Percentiles rank a stretch among this genome's conserved stretches.
phyloP scores from a whole-genome alignment of 768 basidiomycete species.

The Clitopilus hobsonii region DNA sequence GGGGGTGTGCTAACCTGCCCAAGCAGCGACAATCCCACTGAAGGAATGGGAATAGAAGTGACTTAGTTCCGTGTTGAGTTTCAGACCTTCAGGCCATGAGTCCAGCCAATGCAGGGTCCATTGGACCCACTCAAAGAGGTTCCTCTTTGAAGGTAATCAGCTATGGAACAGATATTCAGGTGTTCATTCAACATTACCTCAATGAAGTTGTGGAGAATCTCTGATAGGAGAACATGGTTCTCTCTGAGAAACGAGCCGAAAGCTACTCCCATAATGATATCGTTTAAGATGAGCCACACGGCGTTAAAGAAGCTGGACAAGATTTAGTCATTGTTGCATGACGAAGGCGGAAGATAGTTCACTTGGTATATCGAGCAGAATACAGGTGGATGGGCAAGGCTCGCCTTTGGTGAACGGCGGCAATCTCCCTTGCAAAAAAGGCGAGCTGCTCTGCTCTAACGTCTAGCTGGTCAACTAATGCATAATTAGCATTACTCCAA shows the following conservation, averaged over 20 bases:
- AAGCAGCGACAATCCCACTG: slow-evolving; percentile 56
- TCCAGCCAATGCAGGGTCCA: slow-evolving; percentile 76
- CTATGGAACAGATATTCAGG: background rate
- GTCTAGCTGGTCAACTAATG: slow-evolving; percentile 56
- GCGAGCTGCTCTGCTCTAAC: slow-evolving; percentile 47
- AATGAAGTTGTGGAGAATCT: slow-evolving; percentile 25
- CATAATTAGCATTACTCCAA: background rate
- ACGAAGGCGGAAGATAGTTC: background rate
- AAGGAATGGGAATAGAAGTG: slow-evolving; percentile 76
- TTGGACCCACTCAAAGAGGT: slow-evolving; percentile 45
- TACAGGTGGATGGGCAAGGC: slow-evolving; percentile 32
- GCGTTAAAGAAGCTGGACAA: slow-evolving; percentile 77
- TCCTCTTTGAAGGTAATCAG: slow-evolving; percentile 18
- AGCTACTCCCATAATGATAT: slow-evolving; percentile 78
- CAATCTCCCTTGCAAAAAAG: slow-evolving; percentile 38
- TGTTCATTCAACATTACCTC: slow-evolving; percentile 29
- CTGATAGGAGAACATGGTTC: slow-evolving; percentile 48
- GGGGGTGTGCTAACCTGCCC: slow-evolving; percentile 46
- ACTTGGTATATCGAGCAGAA: slow-evolving; percentile 63
- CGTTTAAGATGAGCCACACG: slow-evolving; percentile 89
- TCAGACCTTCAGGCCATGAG: slow-evolving; percentile 93
- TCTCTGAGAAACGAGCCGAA: slow-evolving; percentile 68
- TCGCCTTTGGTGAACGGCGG: slow-evolving; percentile 30
- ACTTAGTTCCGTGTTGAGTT: slow-evolving; percentile 94
- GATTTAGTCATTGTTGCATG: background rate